A percentile compares a stretch with the other conserved stretches of the same genome.
Evolutionary conservation across 2,329 filamentous ascomycete genomes (phyloP).

Genomic region (Chaetomium strumarium): DNA sequence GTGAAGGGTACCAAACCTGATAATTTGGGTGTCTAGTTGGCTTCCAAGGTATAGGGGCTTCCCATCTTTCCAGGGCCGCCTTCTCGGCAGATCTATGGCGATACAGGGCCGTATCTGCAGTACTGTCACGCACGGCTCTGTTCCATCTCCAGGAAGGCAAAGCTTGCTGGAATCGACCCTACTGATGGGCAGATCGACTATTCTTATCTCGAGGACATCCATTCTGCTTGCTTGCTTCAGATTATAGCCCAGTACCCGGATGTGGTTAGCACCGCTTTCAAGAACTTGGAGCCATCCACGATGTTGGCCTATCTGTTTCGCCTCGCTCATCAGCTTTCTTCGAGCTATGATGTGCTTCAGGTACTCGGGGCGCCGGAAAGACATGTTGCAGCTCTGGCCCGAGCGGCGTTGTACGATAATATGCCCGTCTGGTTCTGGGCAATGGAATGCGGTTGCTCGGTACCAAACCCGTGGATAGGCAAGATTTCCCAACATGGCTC

Average conservation of each 20-base stretch:
- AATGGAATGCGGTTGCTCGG: conserved; percentile 63
- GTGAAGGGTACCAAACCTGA: background rate
- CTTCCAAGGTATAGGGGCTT: background rate
- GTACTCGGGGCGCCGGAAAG: conserved; percentile 50
- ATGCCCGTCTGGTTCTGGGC: conserved; percentile 55
- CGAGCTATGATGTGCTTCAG: conserved; percentile 56
- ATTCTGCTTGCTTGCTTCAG: conserved; percentile 54
- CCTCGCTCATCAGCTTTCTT: conserved; percentile 57
- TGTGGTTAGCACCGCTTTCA: conserved; percentile 55
- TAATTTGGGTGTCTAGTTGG: background rate
- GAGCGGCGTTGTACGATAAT: conserved; percentile 57
- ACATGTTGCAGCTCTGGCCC: conserved; percentile 49
- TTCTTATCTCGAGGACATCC: conserved; percentile 29
- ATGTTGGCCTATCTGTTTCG: conserved; percentile 63
- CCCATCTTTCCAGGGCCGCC: background rate
- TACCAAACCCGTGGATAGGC: conserved; percentile 54
- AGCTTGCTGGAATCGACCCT: background rate
- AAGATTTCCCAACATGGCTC: conserved; percentile 11
- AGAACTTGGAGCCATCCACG: conserved; percentile 56
- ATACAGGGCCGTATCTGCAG: too few species aligned
- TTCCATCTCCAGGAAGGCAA: conserved; percentile 30
- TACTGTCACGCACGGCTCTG: conserved; percentile 59
- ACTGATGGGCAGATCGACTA: conserved; percentile 14
- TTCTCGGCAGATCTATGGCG: background rate
- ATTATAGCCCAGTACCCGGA: conserved; percentile 60